Evolutionary conservation across 2,329 filamentous ascomycete genomes (phyloP), one percentile per base, ranked within the genome.

Genomic region (Phoma sp.): DNA sequence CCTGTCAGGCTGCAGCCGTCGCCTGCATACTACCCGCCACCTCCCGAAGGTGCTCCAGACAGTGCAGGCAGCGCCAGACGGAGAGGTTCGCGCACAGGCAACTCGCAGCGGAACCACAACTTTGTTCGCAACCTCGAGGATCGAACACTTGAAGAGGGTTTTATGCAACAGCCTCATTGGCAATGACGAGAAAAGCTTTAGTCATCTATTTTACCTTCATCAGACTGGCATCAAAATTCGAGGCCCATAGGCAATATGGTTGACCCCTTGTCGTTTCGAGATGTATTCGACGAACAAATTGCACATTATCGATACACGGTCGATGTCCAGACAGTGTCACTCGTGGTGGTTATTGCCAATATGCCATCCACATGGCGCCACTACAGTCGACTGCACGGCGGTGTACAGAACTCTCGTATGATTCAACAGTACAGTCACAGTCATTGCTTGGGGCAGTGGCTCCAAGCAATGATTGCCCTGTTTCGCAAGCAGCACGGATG

Each of bases 71-170:
- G 78, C 75, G 82, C 89, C 27, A 86, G 89, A 37, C 85, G 92
- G 67, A 84, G 93, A 72, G 89, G 90, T 39, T 93, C 91, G 70
- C 84, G 92, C 51, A 83, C 84, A 40, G 84, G 87, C 62, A 79
- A 64, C 39, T 82, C 82, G 39, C 80, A 79, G 50, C 82, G 77
- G 58, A 89, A 93, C 68, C 83, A 92, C 37, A 93, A 98, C 71
- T 97, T 99, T 71, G 96, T 99, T 66, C 87, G 95, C 50, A 97
- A 90, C 58, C 80, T 99, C 59, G 95, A 99, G 77, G 95, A 98
- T 77, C 86, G 95, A 32, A 97, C 93, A 2, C 79, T 98, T 51
- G 93, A 96, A 74, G 93, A 98, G 75, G 91, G 92, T 2, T 97
- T 92, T 70, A 90, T 92, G 85, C 81, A 80, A 62, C 80, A 84